Evolutionary conservation across 1,284 basidiomycete genomes (phyloP).

Genomic region (Termitomyces sp.): DNA sequence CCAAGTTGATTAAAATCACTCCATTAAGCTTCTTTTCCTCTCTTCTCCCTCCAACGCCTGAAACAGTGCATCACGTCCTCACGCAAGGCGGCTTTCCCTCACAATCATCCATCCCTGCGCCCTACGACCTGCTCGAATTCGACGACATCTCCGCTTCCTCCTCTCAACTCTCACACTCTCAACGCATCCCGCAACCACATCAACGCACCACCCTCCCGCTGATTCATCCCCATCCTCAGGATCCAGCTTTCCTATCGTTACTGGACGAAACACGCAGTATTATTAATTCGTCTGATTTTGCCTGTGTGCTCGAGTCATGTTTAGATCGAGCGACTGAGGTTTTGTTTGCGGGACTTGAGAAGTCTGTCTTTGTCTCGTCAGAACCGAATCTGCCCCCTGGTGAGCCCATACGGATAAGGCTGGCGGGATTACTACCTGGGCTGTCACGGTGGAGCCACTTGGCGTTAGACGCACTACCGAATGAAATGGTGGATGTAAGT

Average conservation of each 20-base stretch:
- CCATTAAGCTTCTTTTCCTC: constrained; percentile 62
- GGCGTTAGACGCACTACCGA: constrained; percentile 69
- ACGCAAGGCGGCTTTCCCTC: constrained; percentile 52
- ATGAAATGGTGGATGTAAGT: constrained; percentile 80
- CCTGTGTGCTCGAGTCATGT: constrained; percentile 58
- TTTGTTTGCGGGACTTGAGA: constrained; percentile 46
- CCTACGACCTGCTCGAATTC: constrained; percentile 24
- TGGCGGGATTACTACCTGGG: constrained; percentile 76
- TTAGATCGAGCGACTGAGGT: constrained; percentile 64
- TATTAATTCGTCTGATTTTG: constrained; percentile 67
- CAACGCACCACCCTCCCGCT: constrained; percentile 15
- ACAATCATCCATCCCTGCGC: constrained; percentile 13
- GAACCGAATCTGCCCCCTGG: constrained; percentile 22
- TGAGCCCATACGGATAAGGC: constrained; percentile 49
- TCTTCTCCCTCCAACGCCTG: constrained; percentile 65
- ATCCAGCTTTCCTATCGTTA: constrained; percentile 56
- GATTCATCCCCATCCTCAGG: constrained; percentile 25
- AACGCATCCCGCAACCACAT: constrained; percentile 20
- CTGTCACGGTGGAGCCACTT: constrained; percentile 73
- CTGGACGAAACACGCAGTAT: constrained; percentile 66
- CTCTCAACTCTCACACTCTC: constrained; percentile 28
- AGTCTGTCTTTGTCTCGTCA: constrained; percentile 42
- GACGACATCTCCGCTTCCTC: constrained; percentile 20
- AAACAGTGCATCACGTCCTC: constrained; percentile 65
- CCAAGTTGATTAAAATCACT: constrained; percentile 33